phyloP scores from a whole-genome alignment of 2,329 filamentous ascomycete species.

The Cercospora brassicicola region DNA sequence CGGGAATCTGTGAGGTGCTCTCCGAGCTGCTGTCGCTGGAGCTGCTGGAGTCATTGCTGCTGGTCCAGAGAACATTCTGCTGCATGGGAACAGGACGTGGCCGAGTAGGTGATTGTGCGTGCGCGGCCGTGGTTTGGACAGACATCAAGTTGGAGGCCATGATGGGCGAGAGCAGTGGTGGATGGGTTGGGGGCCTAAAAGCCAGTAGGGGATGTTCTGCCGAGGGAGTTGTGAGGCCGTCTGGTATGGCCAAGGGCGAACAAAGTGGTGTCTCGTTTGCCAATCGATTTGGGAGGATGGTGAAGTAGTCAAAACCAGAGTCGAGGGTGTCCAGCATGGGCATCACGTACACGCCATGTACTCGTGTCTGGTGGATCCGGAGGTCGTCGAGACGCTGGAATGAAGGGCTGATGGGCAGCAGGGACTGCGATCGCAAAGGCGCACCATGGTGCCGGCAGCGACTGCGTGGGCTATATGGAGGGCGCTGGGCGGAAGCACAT shows the following conservation, averaged over 20 bases:
- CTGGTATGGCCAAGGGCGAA: not conserved
- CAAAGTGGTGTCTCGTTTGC: not conserved
- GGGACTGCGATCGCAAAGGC: constrained; percentile 9
- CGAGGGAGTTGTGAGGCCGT: not conserved
- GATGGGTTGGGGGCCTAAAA: not conserved
- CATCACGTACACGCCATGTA: constrained; percentile 14
- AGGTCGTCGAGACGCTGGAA: constrained; percentile 18
- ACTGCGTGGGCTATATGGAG: constrained; percentile 16
- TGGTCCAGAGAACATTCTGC: constrained; percentile 36
- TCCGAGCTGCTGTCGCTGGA: constrained; percentile 26
- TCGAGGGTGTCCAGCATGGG: not conserved
- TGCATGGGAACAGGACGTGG: constrained; percentile 38
- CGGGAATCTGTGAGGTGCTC: constrained; percentile 25
- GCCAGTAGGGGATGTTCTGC: not conserved
- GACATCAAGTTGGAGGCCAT: constrained; percentile 36
- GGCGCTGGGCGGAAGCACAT: constrained; percentile 5
- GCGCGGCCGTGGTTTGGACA: constrained; percentile 37
- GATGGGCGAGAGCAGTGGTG: not conserved
- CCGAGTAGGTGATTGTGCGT: constrained; percentile 27
- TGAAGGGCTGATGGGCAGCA: constrained; percentile 16
- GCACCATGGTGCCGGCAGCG: constrained; percentile 4
- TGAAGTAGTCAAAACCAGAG: not conserved
- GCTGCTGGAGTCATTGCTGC: constrained; percentile 34
- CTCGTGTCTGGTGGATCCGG: constrained; percentile 1
- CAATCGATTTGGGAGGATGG: not conserved